A percentile compares a stretch with the other conserved stretches of the same genome.
Evolutionary conservation across 495 filamentous ascomycete genomes (phyloP).

Genomic region (Penicillium subrubescens): DNA sequence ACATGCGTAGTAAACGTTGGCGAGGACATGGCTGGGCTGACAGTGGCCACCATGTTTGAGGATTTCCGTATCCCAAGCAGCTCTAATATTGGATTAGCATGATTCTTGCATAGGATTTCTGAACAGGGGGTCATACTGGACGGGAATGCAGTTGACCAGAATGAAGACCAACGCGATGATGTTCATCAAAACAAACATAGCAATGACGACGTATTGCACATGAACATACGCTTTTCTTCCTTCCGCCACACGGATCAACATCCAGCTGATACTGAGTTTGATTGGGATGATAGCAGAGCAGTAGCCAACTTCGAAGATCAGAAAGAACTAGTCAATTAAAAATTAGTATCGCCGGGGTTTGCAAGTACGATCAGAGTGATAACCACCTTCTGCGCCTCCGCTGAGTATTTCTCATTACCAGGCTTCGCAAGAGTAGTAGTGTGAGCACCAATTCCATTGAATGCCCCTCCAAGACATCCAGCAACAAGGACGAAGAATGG

Average conservation of each 20-base stretch:
- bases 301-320: constrained; percentile 32
- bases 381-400: not conserved
- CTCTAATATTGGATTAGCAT: not conserved
- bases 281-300: constrained; percentile 32
- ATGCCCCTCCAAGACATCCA: not conserved
- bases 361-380: not conserved
- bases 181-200: not conserved
- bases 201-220: not conserved
- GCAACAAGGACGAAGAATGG: not conserved
- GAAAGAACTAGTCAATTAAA: not conserved
- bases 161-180: not conserved
- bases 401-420: not conserved
- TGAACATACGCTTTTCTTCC: not conserved
- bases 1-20: not conserved
- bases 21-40: not conserved
- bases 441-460: not conserved
- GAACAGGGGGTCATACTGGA: not conserved
- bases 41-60: not conserved
- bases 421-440: not conserved
- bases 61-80: not conserved
- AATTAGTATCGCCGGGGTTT: not conserved
- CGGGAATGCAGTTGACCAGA: not conserved
- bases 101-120: not conserved
- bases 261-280: constrained; percentile 34
- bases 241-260: constrained; percentile 31